Base-by-base conservation (phyloP, 768 basidiomycete genomes). In the Candolleomyces aberdarensis region DNA sequence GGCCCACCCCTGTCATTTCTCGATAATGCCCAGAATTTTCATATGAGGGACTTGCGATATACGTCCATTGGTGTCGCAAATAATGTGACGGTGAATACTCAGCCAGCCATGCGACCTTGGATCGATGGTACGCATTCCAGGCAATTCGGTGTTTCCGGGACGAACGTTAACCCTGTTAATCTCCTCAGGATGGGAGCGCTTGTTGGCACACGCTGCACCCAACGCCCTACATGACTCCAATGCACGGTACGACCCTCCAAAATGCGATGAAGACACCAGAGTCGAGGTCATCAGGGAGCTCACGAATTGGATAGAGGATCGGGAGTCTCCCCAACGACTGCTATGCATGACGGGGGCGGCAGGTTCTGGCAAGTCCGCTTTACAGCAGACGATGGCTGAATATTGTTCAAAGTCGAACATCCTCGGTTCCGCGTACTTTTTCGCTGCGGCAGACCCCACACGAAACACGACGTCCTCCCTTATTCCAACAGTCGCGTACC, bases 401-500 rank as follows among this genome's bases (percentile, higher is more conserved):
- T 1, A 13, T 2, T 59, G 52, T 29, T 52, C 57, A 26, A 26
- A 43, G 17, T 22, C 56, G 44, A 26, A 40, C 13, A 40, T 48
- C 15, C 53, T 64, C 19, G 63, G 49, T 5, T 60, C 59, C 4
- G 40, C 55, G 15, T 63, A 60, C 52, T 64, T 64, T 59, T 59
- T 66, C 57, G 51, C 47, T 9, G 55, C 56, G 5, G 26, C 39
- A 15, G 56, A 57, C 26, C 14, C 19, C 9, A 48, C 57, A 8
- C 39, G 56, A 6, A 63, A 64, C 46, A 55, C 62, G 15, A 52
- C 59, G 3, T 46, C 36, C 13, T 41, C 40, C 22, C 20, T 64
- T 17, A 41, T 66, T n/a, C 49, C 58, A n/a, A 63, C 63, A 17
- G 48, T 66, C 40, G 53, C 59, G 39, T 63, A 58, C 40, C 63